Conservation (phyloP, 371 early-diverging fungal genomes). For the Zopfochytrium polystomum region DNA sequence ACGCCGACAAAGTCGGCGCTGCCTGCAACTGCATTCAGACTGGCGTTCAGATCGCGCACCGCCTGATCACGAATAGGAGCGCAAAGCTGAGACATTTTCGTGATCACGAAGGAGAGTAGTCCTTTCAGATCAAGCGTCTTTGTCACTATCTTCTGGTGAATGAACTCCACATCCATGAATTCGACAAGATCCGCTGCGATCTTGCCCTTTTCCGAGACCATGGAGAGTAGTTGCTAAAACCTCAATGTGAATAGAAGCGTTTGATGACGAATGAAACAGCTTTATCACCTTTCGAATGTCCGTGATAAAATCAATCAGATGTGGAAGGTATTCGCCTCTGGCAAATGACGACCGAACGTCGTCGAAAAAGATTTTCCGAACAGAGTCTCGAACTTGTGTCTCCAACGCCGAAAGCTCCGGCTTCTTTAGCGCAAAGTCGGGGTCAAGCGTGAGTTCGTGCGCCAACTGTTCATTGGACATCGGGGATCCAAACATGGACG, state of each 20-base stretch:
- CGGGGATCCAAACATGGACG: conserved; percentile 29
- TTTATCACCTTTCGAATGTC: conserved; percentile 57
- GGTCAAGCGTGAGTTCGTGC: conserved; percentile 75
- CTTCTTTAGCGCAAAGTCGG: conserved; percentile 60
- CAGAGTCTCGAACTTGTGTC: conserved; percentile 51
- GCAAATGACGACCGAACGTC: conserved; percentile 51
- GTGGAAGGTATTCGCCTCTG: conserved; percentile 37
- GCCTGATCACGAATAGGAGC: conserved; percentile 71
- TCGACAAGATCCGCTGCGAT: conserved; percentile 52
- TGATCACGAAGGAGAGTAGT: conserved; percentile 46
- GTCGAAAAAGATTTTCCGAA: conserved; percentile 67
- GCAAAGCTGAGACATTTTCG: conserved; percentile 63
- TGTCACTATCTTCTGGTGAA: conserved; percentile 56
- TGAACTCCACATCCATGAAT: conserved; percentile 55
- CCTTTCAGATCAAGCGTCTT: conserved; percentile 48
- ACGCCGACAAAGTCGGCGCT: conserved; percentile 34
- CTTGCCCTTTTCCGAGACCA: conserved; percentile 43
- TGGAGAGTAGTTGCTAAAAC: conserved; percentile 39
- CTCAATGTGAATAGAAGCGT: not conserved
- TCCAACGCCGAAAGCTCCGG: conserved; percentile 50
- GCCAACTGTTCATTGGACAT: conserved; percentile 67
- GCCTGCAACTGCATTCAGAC: not conserved
- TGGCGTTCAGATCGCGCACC: conserved; percentile 43
- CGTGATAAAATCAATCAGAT: conserved; percentile 48
- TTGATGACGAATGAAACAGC: not conserved